Conservation (phyloP, 441 rosid genomes). For the Gossypium gossypioides region DNA sequence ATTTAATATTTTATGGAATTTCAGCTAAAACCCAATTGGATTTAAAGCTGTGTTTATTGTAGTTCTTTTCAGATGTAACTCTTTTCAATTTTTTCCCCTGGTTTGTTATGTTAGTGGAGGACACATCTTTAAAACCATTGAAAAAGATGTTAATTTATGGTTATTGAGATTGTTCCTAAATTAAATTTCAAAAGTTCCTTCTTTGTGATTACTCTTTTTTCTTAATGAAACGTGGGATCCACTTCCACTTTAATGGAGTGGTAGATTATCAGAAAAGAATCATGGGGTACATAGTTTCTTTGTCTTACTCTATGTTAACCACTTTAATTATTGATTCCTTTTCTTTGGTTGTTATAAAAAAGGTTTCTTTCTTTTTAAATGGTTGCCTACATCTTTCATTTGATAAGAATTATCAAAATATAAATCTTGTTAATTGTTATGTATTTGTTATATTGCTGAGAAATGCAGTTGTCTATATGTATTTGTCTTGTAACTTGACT, state of each 20-base stretch:
- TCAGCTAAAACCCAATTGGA: slow-evolving; percentile 10
- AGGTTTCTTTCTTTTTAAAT: not conserved
- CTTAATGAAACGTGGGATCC: slow-evolving; percentile 16
- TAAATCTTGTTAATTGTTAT: not conserved
- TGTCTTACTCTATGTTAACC: slow-evolving; percentile 7
- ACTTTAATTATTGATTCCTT: slow-evolving; percentile 15
- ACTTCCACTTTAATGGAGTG: slow-evolving; percentile 6
- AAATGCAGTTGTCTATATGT: not conserved
- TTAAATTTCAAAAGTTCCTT: slow-evolving; percentile 6
- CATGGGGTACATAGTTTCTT: not conserved
- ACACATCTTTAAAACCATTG: slow-evolving; percentile 12
- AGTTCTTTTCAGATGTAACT: not conserved
- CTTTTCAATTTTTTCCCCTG: not conserved
- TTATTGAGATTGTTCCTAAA: not conserved
- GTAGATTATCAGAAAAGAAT: not conserved
- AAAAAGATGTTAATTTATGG: slow-evolving; percentile 7
- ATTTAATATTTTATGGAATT: not conserved
- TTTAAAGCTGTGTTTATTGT: not conserved
- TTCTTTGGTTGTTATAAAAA: not conserved
- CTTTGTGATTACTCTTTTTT: not conserved
- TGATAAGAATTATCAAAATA: not conserved
- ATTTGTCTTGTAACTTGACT: not conserved
- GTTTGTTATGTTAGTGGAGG: slow-evolving; percentile 17
- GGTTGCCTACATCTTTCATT: not conserved
- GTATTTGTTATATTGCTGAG: not conserved